A percentile compares a stretch with the other conserved stretches of the same genome.
phyloP scores from a whole-genome alignment of 2,329 filamentous ascomycete species.

The Apiospora aurea region DNA sequence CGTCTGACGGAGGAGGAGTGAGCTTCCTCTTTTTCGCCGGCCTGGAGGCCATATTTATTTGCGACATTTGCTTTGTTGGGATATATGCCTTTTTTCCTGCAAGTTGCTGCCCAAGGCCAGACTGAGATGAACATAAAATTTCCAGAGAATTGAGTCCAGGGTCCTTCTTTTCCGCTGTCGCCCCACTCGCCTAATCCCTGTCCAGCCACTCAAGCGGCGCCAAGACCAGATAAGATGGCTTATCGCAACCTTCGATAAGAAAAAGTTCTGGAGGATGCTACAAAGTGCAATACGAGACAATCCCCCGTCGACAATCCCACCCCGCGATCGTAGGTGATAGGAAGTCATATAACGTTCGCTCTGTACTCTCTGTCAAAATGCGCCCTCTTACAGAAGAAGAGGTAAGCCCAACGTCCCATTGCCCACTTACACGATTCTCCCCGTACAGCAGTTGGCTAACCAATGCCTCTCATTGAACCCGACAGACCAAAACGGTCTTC shows the following conservation, averaged over 20 bases:
- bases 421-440: neutral
- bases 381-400: slow-evolving; percentile 32
- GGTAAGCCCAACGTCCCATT: neutral
- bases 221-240: slow-evolving; percentile 5
- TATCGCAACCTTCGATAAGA: slow-evolving; percentile 5
- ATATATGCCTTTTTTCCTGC: neutral
- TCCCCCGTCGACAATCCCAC: neutral
- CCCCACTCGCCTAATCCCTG: slow-evolving; percentile 4
- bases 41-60: slow-evolving; percentile 53
- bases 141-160: slow-evolving; percentile 15
- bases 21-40: slow-evolving; percentile 66
- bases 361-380: slow-evolving; percentile 21
- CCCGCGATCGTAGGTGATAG: neutral
- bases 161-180: slow-evolving; percentile 15
- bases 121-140: slow-evolving; percentile 15
- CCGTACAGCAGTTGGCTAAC: neutral
- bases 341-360: neutral
- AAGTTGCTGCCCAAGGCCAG: neutral
- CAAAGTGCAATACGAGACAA: neutral
- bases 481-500: slow-evolving; percentile 83
- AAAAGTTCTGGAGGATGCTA: slow-evolving; percentile 19
- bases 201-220: neutral
- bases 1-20: slow-evolving; percentile 58
- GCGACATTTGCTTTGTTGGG: neutral
- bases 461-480: slow-evolving; percentile 79